phyloP scores from a whole-genome alignment of 805 yeast species.

The Torulaspora quercuum region DNA sequence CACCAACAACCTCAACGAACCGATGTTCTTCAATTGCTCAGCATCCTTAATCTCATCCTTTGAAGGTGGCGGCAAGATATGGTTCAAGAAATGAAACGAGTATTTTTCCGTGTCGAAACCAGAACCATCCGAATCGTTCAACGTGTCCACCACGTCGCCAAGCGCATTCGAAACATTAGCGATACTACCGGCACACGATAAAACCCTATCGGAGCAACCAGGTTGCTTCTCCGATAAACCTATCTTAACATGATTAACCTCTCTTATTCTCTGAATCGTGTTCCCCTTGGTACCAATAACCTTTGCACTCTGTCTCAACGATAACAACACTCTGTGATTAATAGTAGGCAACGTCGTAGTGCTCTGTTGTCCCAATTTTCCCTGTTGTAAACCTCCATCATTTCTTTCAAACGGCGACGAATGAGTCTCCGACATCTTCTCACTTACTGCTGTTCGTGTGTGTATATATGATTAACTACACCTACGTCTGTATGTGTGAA shows the following conservation, averaged over 20 bases:
- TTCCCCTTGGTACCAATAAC: constrained; percentile 83
- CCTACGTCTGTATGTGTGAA: too few relatives aligned
- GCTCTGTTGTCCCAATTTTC: background rate
- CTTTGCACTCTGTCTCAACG: constrained; percentile 85
- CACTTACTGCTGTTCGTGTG: background rate
- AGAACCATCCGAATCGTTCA: constrained; percentile 12
- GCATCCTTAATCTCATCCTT: constrained; percentile 30
- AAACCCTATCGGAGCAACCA: constrained; percentile 78
- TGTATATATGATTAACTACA: too few relatives aligned
- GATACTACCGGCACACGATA: constrained; percentile 72
- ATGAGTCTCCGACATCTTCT: constrained; percentile 4
- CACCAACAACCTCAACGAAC: constrained; percentile 59
- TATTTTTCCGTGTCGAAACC: constrained; percentile 46
- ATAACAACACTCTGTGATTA: constrained; percentile 52
- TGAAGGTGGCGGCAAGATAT: constrained; percentile 34
- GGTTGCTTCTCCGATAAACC: constrained; percentile 79
- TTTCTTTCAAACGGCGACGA: constrained; percentile 4
- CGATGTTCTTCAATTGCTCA: constrained; percentile 27
- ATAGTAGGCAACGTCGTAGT: constrained; percentile 14
- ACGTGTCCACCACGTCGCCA: constrained; percentile 58
- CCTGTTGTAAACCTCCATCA: constrained; percentile 1
- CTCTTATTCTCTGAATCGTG: constrained; percentile 72
- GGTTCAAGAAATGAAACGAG: constrained; percentile 42
- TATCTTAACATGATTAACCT: constrained; percentile 72
- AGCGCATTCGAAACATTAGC: constrained; percentile 68